Base-by-base conservation (phyloP, 805 yeast genomes). In the Saturnispora kantuleensis region DNA sequence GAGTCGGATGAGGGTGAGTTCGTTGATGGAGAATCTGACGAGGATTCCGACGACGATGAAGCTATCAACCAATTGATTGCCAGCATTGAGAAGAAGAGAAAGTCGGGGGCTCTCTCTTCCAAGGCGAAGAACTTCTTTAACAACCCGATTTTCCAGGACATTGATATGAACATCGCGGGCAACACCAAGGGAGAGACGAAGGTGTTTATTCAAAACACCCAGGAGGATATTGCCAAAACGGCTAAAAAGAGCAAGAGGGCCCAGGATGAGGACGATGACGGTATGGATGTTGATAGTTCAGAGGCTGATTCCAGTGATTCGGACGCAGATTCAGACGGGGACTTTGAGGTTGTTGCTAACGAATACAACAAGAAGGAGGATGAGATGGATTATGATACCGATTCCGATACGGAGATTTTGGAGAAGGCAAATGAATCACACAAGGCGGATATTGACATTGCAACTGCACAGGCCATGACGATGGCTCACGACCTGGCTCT, bases 401-500 rank as follows among this genome's bases (percentile, higher is more conserved):
- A 59, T 52, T 69, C 76, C 2, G 83, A 77, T 31, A 78, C 70
- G 42, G 83, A 78, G 58, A 60, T 55, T 44, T 67, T 56, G 48
- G 67, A 63, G 50, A 69, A 65, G 56, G 60, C 58, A 55, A 67
- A 41, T 55, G 68, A 59, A 52, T 66, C 62, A 26, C 85, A 83
- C 52, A 67, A 75, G 47, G 71, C 76, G 42, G 82, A 77, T 48
- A 79, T 86, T 41, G 95, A 86, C 51, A 69, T 89, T 48, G 94
- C 93, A 15, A 88, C 96, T 2, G 95, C 84, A 1, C 95, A 88
- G 61, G 96, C 96, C 5, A 93, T 93, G 99, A 93, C 98, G 0
- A 68, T 93, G 56, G 98, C 98, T 0, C 99, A 93, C 60, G 88
- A 93, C 64, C 71, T 93, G 34, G 98, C 97, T 0, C 64, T 87